Conservation (phyloP, 2,329 filamentous ascomycete species). For the Colletotrichum lupini region DNA sequence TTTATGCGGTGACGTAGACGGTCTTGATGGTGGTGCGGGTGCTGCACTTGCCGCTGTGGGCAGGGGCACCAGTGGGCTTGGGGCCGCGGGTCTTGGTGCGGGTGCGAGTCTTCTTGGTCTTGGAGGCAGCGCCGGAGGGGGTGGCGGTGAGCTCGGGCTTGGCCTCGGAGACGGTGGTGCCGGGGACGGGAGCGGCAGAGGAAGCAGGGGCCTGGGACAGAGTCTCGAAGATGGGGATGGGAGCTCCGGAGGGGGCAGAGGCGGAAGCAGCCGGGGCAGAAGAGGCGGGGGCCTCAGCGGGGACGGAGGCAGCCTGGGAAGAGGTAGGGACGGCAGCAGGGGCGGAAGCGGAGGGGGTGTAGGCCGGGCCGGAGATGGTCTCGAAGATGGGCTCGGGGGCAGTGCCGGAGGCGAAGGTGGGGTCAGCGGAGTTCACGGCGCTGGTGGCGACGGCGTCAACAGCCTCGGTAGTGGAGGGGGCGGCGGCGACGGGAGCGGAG, state of each 20-base stretch:
- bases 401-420: slow-evolving; percentile 14
- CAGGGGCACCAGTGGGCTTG: neutral
- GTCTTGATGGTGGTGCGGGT: slow-evolving; percentile 13
- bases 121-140: slow-evolving; percentile 12
- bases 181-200: neutral
- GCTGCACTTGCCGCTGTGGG: neutral
- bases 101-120: slow-evolving; percentile 16
- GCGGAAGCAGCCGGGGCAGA: neutral
- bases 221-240: slow-evolving; percentile 19
- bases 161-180: slow-evolving; percentile 7
- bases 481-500: neutral
- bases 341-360: neutral
- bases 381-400: slow-evolving; percentile 21
- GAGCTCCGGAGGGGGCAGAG: slow-evolving; percentile 12
- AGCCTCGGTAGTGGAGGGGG: slow-evolving; percentile 5
- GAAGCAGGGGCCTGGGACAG: neutral
- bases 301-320: neutral
- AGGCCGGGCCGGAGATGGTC: slow-evolving; percentile 24
- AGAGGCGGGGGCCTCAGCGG: neutral
- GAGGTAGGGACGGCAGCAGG: neutral
- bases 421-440: slow-evolving; percentile 2
- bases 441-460: slow-evolving; percentile 10
- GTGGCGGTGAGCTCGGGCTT: slow-evolving; percentile 11
- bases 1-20: slow-evolving; percentile 16
- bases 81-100: slow-evolving; percentile 8